phyloP scores from a whole-genome alignment of 129 eudicot genomes.

The Artemisia tridentata region DNA sequence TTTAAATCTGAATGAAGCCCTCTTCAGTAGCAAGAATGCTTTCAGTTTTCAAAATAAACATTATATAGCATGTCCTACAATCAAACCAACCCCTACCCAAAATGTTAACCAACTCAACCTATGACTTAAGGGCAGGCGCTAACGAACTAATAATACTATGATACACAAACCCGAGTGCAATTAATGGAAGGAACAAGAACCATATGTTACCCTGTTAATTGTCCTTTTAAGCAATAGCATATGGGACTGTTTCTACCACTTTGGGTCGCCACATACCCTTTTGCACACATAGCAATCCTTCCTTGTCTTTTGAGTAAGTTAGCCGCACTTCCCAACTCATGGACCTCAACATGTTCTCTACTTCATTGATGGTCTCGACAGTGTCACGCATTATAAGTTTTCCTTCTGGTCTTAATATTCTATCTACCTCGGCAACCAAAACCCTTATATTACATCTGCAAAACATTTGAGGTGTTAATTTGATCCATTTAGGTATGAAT shows the following conservation, averaged over 20 bases:
- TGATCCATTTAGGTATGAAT: not conserved
- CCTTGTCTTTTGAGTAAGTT: conserved; percentile 78
- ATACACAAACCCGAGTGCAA: not conserved
- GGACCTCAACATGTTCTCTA: conserved; percentile 56
- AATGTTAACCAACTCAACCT: conserved; percentile 14
- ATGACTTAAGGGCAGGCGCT: not conserved
- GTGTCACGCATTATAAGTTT: conserved; percentile 81
- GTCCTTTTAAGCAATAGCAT: conserved; percentile 46
- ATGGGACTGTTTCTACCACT: conserved; percentile 53
- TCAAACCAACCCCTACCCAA: conserved; percentile 20
- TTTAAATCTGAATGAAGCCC: conserved; percentile 18
- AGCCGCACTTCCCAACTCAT: conserved; percentile 82
- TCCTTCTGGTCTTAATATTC: conserved; percentile 91
- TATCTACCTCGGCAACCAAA: conserved; percentile 71
- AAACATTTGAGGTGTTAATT: not conserved
- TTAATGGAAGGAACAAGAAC: not conserved
- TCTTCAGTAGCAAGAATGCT: conserved; percentile 28
- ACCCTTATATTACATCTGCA: conserved; percentile 71
- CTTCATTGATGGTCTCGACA: conserved; percentile 51
- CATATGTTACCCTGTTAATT: not conserved
- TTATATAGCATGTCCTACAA: conserved; percentile 27
- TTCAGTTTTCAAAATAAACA: conserved; percentile 22
- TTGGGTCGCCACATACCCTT: conserved; percentile 83
- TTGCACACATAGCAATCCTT: conserved; percentile 75
- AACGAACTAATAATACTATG: conserved; percentile 21